These are phyloP conservation scores for Penicillium desertorum DNA, from an alignment of 495 filamentous ascomycete species.

Conservation along the genomic window DNA sequence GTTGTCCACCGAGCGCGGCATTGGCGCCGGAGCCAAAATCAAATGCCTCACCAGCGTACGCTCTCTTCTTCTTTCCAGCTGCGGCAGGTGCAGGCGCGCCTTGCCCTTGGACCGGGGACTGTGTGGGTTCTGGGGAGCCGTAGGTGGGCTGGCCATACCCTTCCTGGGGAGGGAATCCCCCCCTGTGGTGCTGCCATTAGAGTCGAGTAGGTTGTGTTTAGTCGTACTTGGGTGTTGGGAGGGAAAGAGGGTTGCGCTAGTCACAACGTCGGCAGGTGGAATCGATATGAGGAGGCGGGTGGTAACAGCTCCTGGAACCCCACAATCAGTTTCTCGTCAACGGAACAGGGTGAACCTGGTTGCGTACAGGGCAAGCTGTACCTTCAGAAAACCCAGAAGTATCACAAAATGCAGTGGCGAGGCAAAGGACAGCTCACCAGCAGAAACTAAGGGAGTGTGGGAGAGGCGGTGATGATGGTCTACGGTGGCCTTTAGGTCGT, in stretches of 20 bases:
- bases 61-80: conserved; percentile 77
- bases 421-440: conserved; percentile 14
- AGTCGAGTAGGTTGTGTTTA: conserved; percentile 18
- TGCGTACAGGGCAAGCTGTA: conserved; percentile 4
- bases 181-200: conserved; percentile 62
- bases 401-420: conserved; percentile 5
- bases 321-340: conserved; percentile 28
- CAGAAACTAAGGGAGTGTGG: conserved; percentile 14
- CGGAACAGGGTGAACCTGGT: conserved; percentile 1
- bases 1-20: conserved; percentile 63
- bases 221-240: conserved; percentile 9
- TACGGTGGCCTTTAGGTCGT: conserved; percentile 46
- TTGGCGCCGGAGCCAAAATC: conserved; percentile 91
- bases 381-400: conserved; percentile 3
- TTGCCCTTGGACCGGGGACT: conserved; percentile 31
- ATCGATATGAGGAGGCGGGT: conserved; percentile 28
- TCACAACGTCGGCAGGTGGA: conserved; percentile 14
- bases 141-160: conserved; percentile 53
- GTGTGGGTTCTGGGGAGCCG: conserved; percentile 38
- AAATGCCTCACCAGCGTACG: conserved; percentile 91
- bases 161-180: conserved; percentile 59
- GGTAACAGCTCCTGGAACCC: conserved; percentile 33
- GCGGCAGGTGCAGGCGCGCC: conserved; percentile 29
- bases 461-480: conserved; percentile 37
- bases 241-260: conserved; percentile 7